Conservation (phyloP, 257 asterid genomes). For the Solanum sejunctum region DNA sequence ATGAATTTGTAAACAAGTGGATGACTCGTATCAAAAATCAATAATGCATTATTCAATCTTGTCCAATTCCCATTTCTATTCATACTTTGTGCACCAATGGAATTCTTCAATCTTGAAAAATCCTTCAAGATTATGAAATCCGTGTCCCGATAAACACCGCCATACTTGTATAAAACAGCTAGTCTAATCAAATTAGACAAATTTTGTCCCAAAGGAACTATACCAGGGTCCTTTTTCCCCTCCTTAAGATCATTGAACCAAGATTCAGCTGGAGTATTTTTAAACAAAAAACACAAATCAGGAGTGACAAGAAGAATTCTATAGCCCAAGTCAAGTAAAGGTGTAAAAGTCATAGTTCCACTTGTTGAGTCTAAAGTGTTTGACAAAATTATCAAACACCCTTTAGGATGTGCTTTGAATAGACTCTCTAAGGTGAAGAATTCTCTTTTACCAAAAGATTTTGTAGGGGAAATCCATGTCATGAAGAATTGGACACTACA, state of each 20-base stretch:
- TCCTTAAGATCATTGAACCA: conserved; percentile 44
- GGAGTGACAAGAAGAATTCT: conserved; percentile 29
- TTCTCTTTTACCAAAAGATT: conserved; percentile 26
- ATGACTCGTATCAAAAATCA: conserved; percentile 45
- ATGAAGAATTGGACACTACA: conserved; percentile 14
- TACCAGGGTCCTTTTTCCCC: conserved; percentile 40
- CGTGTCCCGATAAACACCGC: conserved; percentile 56
- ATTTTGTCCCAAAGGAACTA: conserved; percentile 47
- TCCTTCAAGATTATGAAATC: conserved; percentile 52
- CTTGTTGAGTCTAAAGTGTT: conserved; percentile 33
- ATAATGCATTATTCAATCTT: conserved; percentile 56
- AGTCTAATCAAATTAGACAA: conserved; percentile 57
- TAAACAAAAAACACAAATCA: conserved; percentile 17
- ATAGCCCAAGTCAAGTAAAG: conserved; percentile 34
- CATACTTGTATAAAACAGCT: conserved; percentile 46
- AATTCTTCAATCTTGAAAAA: conserved; percentile 36
- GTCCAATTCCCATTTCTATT: conserved; percentile 45
- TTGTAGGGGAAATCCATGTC: conserved; percentile 12
- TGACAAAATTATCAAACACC: conserved; percentile 49
- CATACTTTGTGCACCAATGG: conserved; percentile 53
- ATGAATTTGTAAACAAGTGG: conserved; percentile 45
- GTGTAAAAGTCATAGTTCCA: conserved; percentile 22
- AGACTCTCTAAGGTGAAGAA: conserved; percentile 36
- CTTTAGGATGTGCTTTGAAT: conserved; percentile 34
- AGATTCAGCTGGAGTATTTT: conserved; percentile 35